phyloP scores from a whole-genome alignment of 495 filamentous ascomycete genomes.

The Halenospora varia region DNA sequence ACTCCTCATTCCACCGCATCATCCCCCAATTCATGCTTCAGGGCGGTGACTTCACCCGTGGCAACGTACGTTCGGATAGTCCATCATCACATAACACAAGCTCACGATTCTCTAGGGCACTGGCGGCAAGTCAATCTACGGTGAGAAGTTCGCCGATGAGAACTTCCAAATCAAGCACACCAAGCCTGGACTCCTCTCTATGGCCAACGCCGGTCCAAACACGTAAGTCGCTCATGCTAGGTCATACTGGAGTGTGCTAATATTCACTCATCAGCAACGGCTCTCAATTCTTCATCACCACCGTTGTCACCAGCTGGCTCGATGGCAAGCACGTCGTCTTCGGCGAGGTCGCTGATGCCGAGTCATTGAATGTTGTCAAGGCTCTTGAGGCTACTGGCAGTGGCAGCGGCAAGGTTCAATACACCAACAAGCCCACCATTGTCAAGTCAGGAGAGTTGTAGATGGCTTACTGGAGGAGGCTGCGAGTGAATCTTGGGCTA shows the following conservation, averaged over 20 bases:
- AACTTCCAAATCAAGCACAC: slow-evolving; percentile 67
- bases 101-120: slow-evolving; percentile 54
- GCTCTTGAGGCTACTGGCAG: slow-evolving; percentile 70
- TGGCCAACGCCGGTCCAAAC: slow-evolving; percentile 80
- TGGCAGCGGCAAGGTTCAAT: slow-evolving; percentile 56
- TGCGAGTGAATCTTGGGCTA: slow-evolving; percentile 13
- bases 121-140: slow-evolving; percentile 84
- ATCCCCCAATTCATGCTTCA: slow-evolving; percentile 99
- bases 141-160: slow-evolving; percentile 81
- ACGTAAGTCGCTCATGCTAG: slow-evolving; percentile 48
- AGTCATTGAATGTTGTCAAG: slow-evolving; percentile 62
- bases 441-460: slow-evolving; percentile 54
- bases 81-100: not conserved
- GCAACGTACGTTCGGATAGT: slow-evolving; percentile 61
- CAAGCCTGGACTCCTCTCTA: slow-evolving; percentile 64
- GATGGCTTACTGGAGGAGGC: slow-evolving; percentile 17
- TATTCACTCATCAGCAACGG: slow-evolving; percentile 54
- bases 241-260: slow-evolving; percentile 15
- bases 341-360: slow-evolving; percentile 64
- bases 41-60: slow-evolving; percentile 97
- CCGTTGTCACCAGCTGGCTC: slow-evolving; percentile 67
- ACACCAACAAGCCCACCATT: slow-evolving; percentile 64
- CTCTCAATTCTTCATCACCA: slow-evolving; percentile 78
- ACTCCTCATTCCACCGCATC: slow-evolving; percentile 89
- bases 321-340: slow-evolving; percentile 81